Evolutionary conservation across 179 eudicot species (phyloP), one percentile per base, ranked within the genome.

Genomic region (Vitellaria paradoxa): DNA sequence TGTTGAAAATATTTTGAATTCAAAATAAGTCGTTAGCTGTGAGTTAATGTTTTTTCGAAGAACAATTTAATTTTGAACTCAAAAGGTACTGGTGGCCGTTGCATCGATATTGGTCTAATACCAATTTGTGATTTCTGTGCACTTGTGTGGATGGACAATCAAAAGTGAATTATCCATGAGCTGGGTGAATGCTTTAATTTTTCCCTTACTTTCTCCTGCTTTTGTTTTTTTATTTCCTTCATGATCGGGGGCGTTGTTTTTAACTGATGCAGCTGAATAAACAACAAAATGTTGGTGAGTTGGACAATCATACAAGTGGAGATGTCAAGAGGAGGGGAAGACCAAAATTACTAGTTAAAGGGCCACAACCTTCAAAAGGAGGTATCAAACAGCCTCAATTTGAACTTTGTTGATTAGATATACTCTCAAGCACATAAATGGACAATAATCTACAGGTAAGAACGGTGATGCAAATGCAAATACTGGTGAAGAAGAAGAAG

Each of bases 261-360:
- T 26, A 53, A 60, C 66, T 65, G 62, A 65, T 74, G 74, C 70
- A 77, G 81, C 78, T 7, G 37, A 70, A 78, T 70, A 76, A 68
- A 70, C 77, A 30, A 71, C 71, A 66, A 21, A 82, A 65, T 20
- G 23, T 74, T 50, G 74, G 7, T 82, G 77, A 69, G 12, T 24
- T 10, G 17, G 65, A 53, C 20, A 64, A 53, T 71, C 24, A 42
- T 15, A 46, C 71, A 40, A 1, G 74, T 1, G 17, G 45, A 42
- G 37, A 60, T 68, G 6, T 72, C 71, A 79, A 45, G 74, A 80
- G 49, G 23, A 70, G 59, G 24, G 68, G 49, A 14, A 23, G 62
- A 60, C 62, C 47, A 49, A 70, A 70, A 21, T 26, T 63, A 9
- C 40, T 64, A 64, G 61, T 72, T 8, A 42, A 47, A 30, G 56